A percentile compares a stretch with the other conserved stretches of the same genome.
phyloP scores from a whole-genome alignment of 75 land plant species.

The Sequoiadendron giganteum region DNA sequence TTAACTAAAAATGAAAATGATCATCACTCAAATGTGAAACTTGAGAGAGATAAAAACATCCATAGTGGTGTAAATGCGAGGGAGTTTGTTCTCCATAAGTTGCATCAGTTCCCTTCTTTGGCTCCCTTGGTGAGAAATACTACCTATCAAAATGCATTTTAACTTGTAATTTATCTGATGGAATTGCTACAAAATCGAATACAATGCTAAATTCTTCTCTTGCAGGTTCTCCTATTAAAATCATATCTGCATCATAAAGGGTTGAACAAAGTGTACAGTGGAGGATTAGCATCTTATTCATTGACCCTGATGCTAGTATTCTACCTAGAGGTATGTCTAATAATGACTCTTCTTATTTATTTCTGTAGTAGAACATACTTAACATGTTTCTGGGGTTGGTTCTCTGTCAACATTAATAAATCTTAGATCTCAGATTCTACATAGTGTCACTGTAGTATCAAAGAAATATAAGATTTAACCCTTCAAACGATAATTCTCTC shows the following conservation, averaged over 20 bases:
- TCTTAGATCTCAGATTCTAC: background rate
- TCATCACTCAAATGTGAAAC: too few species aligned
- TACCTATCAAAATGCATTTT: background rate
- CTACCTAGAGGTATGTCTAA: conserved; percentile 40
- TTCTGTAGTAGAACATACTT: background rate
- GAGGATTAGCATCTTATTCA: conserved; percentile 50
- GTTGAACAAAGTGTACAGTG: conserved; percentile 41
- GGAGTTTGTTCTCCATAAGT: conserved; percentile 40
- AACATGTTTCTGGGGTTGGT: background rate
- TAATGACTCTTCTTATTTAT: too few species aligned
- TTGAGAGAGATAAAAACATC: conserved; percentile 5
- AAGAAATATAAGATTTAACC: background rate
- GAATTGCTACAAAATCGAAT: background rate
- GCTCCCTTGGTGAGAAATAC: conserved; percentile 45
- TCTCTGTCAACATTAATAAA: background rate
- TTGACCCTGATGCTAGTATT: conserved; percentile 43
- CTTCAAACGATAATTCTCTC: background rate
- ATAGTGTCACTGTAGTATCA: too few species aligned
- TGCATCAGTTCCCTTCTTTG: conserved; percentile 42
- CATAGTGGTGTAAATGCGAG: conserved; percentile 50
- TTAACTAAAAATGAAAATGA: background rate
- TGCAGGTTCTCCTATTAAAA: conserved; percentile 47
- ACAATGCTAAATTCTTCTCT: background rate
- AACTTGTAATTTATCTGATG: background rate
- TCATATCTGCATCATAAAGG: conserved; percentile 41